These are phyloP conservation scores for Diaporthe citriasiana DNA, from an alignment of 2,329 filamentous ascomycete species.

Conservation along the genomic window DNA sequence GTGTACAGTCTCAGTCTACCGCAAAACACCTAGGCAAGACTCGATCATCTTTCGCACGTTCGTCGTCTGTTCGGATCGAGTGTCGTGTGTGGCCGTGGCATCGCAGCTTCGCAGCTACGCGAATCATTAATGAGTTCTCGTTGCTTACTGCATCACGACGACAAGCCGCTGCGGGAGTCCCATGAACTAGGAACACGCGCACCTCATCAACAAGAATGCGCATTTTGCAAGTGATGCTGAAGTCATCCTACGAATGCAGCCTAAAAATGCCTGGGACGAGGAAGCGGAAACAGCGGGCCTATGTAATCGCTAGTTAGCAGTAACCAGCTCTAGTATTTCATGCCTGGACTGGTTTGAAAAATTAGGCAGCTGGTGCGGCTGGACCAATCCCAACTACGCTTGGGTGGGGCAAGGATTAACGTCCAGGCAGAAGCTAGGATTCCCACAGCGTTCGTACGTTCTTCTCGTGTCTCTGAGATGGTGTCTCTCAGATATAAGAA, in stretches of 20 bases:
- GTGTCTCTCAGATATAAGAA: not conserved
- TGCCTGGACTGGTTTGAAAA: slow-evolving; percentile 8
- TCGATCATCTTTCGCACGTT: not conserved
- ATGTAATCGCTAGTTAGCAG: not conserved
- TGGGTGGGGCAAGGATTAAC: not conserved
- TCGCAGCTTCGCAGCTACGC: too few species aligned
- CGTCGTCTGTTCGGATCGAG: not conserved
- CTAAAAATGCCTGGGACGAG: not conserved
- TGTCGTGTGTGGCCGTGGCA: not conserved
- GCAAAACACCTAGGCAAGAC: too few species aligned
- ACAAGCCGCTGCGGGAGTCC: not conserved
- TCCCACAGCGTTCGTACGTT: not conserved
- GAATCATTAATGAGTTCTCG: not conserved
- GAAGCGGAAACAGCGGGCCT: not conserved
- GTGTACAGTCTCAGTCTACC: too few species aligned
- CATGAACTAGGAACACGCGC: not conserved
- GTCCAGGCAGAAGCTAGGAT: slow-evolving; percentile 15
- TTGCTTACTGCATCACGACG: not conserved
- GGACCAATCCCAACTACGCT: not conserved
- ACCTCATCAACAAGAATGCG: not conserved
- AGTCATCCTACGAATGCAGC: not conserved
- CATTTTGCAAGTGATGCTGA: not conserved
- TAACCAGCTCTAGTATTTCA: not conserved
- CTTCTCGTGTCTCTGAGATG: not conserved
- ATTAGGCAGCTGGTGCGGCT: slow-evolving; percentile 19